Percentiles rank a stretch among this genome's conserved stretches.
phyloP scores from a whole-genome alignment of 805 yeast species.

The Metschnikowia henanensis region DNA sequence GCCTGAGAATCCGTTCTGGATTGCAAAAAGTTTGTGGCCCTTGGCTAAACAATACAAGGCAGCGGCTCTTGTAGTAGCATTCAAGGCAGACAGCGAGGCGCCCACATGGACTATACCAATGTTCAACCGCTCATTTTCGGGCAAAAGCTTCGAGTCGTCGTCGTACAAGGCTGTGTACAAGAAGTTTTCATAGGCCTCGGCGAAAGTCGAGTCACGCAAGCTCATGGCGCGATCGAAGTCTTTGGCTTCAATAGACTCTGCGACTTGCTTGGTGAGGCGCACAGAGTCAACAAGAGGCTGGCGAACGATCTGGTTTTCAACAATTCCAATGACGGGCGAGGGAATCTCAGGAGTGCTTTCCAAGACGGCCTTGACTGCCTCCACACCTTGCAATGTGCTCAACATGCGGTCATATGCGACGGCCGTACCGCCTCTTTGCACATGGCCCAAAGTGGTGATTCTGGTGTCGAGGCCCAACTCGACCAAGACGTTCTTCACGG shows the following conservation, averaged over 20 bases:
- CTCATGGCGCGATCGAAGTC: slow-evolving; percentile 71
- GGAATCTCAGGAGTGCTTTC: slow-evolving; percentile 70
- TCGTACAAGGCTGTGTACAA: slow-evolving; percentile 65
- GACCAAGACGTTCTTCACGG: slow-evolving; percentile 65
- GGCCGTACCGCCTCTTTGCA: slow-evolving; percentile 82
- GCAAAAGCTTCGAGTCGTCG: slow-evolving; percentile 48
- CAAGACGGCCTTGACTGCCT: slow-evolving; percentile 74
- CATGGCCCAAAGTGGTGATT: slow-evolving; percentile 76
- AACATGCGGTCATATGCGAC: slow-evolving; percentile 71
- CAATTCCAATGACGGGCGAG: slow-evolving; percentile 75
- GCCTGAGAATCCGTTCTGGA: slow-evolving; percentile 75
- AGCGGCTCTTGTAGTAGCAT: slow-evolving; percentile 71
- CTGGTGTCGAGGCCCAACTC: slow-evolving; percentile 74
- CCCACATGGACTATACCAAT: slow-evolving; percentile 77
- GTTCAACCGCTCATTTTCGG: slow-evolving; percentile 55
- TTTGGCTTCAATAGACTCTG: slow-evolving; percentile 61
- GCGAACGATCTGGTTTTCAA: slow-evolving; percentile 68
- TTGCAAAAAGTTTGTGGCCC: slow-evolving; percentile 72
- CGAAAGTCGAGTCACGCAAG: slow-evolving; percentile 69
- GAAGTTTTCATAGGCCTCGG: slow-evolving; percentile 51
- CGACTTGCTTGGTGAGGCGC: slow-evolving; percentile 66
- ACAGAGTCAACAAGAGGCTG: slow-evolving; percentile 75
- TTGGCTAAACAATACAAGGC: slow-evolving; percentile 73
- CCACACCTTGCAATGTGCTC: slow-evolving; percentile 81
- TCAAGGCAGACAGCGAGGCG: slow-evolving; percentile 79